Base-by-base conservation (phyloP, 768 basidiomycete genomes). In the Russula sp. region DNA sequence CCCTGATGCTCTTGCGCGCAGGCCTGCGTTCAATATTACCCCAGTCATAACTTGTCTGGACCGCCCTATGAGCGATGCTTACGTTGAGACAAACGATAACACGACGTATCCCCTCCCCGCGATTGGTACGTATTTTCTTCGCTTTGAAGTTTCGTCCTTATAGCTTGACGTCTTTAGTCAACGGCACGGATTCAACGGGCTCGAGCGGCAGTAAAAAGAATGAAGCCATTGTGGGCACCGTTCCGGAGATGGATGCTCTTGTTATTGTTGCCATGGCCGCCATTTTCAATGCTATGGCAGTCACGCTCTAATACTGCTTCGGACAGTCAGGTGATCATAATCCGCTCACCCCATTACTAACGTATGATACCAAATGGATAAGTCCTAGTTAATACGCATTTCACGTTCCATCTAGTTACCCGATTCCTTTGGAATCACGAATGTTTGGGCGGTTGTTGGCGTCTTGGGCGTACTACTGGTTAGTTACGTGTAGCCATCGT, bases 51-150 rank as follows among this genome's bases (percentile, higher is more conserved):
- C 74, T 3, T 97, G 94, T 78, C 70, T 89, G 66, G 81, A 84
- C 71, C 76, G 79, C 73, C 73, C 78, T 16, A 68, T 86, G 20
- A 67, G 74, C 22, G 84, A 92, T 71, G 85, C 90, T 3, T 96
- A 94, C 76, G 78, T 91, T 64, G 92, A 94, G 79, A 90, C 89
- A 3, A 89, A 89, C 71, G 77, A 88, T 73, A 94, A 92, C 76
- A 66, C 67, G 32, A 81, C 84, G 30, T 82, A 87, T 71, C 85
- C 86, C 6, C 81, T 82, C 24, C 74, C 78, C 34, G 62, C 73
- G 30, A 9, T 5, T 30, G 3, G 67, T 69, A 44, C 20, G 65
- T 57, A 13, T 32, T 16, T 30, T 34, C 7, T 22, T 3, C 13
- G 36, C 46, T 20, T 32, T 10, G n/a, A 38, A 22, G 8, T 18